Evolutionary conservation across 768 basidiomycete genomes (phyloP).

Genomic region (Tulasnella sp.): DNA sequence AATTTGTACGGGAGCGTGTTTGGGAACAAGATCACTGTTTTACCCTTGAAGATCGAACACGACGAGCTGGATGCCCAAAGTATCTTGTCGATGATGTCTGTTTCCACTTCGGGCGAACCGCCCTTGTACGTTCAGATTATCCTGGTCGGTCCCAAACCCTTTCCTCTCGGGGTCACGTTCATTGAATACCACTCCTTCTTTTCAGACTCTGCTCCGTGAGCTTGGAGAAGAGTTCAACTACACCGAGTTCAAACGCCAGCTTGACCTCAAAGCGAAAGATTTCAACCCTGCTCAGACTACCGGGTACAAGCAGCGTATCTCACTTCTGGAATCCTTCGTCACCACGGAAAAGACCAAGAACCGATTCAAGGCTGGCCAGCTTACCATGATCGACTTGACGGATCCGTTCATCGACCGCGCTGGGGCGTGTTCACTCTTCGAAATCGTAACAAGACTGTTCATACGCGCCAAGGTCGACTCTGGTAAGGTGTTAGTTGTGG

Average conservation of each 20-base stretch:
- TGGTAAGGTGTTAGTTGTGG: conserved; percentile 20
- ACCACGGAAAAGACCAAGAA: conserved; percentile 42
- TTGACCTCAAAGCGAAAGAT: neutral
- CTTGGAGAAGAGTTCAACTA: conserved; percentile 27
- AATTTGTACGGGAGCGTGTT: conserved; percentile 44
- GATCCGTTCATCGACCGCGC: conserved; percentile 63
- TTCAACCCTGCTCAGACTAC: conserved; percentile 23
- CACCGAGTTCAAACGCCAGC: conserved; percentile 16
- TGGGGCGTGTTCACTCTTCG: conserved; percentile 66
- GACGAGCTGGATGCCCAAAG: conserved; percentile 22
- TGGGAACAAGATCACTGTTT: neutral
- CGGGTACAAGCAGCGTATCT: conserved; percentile 22
- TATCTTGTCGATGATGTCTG: conserved; percentile 28
- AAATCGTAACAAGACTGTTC: conserved; percentile 64
- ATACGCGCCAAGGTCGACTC: conserved; percentile 36
- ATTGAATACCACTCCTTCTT: neutral
- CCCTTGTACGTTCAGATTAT: conserved; percentile 69
- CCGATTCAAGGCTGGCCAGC: conserved; percentile 54
- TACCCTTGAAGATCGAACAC: conserved; percentile 44
- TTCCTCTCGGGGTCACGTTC: conserved; percentile 5
- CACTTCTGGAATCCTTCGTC: conserved; percentile 24
- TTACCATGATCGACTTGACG: conserved; percentile 68
- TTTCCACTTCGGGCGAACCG: conserved; percentile 50
- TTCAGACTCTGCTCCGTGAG: conserved; percentile 21
- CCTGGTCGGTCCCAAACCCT: conserved; percentile 43